These are phyloP conservation scores for Russula olivacea DNA, from an alignment of 768 basidiomycete species.

Conservation along the genomic window DNA sequence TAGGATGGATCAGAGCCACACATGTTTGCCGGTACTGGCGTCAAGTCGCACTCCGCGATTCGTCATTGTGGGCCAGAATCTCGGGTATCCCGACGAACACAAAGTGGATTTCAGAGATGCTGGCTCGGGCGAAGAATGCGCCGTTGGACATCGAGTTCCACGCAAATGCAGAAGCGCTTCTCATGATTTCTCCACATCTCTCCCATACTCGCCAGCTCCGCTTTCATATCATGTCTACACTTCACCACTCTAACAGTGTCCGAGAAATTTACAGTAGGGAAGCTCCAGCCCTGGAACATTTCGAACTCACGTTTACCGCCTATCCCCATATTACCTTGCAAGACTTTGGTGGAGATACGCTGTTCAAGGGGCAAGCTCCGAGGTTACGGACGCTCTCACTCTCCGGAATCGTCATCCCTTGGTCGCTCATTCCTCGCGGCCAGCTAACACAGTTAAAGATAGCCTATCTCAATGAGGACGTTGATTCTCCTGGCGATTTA, in stretches of 20 bases:
- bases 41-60: slow-evolving; percentile 9
- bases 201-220: slow-evolving; percentile 11
- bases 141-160: background rate
- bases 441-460: slow-evolving; percentile 8
- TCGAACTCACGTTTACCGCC: background rate
- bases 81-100: background rate
- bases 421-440: slow-evolving; percentile 4
- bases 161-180: background rate
- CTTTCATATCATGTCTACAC: background rate
- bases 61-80: slow-evolving; percentile 10
- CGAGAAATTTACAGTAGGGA: background rate
- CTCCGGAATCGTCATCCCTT: background rate
- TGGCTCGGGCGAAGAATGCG: slow-evolving; percentile 1
- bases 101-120: background rate
- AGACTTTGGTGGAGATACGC: background rate
- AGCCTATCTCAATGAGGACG: background rate
- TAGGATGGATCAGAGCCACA: background rate
- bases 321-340: background rate
- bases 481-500: background rate
- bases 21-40: slow-evolving; percentile 22
- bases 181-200: background rate
- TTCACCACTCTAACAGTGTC: background rate
- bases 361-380: background rate
- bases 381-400: slow-evolving; percentile 7
- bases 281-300: slow-evolving; percentile 8